phyloP scores from a whole-genome alignment of 2,329 filamentous ascomycete genomes.

The Raffaelea arxii region DNA sequence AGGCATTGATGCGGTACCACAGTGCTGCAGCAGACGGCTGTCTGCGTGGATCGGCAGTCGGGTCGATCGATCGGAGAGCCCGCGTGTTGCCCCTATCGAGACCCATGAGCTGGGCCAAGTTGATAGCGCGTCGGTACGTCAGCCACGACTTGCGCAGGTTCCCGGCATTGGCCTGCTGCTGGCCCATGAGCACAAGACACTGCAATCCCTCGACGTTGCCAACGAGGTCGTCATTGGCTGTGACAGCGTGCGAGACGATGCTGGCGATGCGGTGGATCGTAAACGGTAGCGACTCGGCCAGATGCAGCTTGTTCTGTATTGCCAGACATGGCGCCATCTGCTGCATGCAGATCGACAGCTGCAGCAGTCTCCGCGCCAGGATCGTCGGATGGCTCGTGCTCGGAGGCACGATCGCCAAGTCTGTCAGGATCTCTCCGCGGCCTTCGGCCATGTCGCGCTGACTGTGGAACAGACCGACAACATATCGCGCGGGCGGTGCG shows the following conservation, averaged over 20 bases:
- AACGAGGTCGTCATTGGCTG: constrained; percentile 40
- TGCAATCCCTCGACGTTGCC: constrained; percentile 43
- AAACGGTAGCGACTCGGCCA: constrained; percentile 14
- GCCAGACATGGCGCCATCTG: constrained; percentile 27
- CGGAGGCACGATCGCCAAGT: constrained; percentile 20
- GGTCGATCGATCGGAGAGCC: constrained; percentile 28
- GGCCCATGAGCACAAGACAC: constrained; percentile 35
- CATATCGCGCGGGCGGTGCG: constrained; percentile 16
- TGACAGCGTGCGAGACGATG: constrained; percentile 28
- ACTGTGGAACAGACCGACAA: constrained; percentile 21
- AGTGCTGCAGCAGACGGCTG: constrained; percentile 23
- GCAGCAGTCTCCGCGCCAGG: constrained; percentile 36
- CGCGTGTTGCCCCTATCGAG: constrained; percentile 26
- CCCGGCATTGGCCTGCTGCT: constrained; percentile 42
- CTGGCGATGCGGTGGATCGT: constrained; percentile 23
- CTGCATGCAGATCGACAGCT: constrained; percentile 35
- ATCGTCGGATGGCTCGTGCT: constrained; percentile 34
- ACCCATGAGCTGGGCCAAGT: constrained; percentile 41
- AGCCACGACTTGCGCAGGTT: constrained; percentile 47
- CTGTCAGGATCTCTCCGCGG: constrained; percentile 14
- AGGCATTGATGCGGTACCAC: constrained; percentile 40
- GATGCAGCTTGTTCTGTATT: constrained; percentile 17
- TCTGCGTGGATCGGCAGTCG: constrained; percentile 19
- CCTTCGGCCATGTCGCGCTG: constrained; percentile 21
- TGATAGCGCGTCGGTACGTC: constrained; percentile 36